These are phyloP conservation scores for Clarkia xantiana DNA, from an alignment of 345 rosid genomes.

Conservation along the genomic window DNA sequence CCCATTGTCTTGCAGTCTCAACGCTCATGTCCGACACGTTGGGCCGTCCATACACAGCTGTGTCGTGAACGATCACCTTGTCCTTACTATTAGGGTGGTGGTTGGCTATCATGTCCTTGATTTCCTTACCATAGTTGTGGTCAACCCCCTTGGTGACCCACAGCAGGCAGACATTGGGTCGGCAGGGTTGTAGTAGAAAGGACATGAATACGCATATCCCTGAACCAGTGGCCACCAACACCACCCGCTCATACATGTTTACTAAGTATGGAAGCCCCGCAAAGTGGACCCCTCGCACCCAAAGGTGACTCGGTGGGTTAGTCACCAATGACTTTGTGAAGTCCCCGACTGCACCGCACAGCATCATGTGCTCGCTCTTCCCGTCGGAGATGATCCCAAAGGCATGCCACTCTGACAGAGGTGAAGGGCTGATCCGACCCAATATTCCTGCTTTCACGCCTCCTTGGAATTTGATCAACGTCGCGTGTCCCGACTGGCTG, in stretches of 20 bases:
- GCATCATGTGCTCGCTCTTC: conserved; percentile 73
- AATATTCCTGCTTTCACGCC: conserved; percentile 62
- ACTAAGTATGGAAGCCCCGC: conserved; percentile 67
- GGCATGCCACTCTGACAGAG: conserved; percentile 86
- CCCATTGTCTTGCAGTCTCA: conserved; percentile 47
- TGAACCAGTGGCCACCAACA: conserved; percentile 73
- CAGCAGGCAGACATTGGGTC: conserved; percentile 38
- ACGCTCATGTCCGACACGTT: conserved; percentile 58
- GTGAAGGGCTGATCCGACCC: conserved; percentile 88
- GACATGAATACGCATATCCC: conserved; percentile 80
- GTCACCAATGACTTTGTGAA: conserved; percentile 53
- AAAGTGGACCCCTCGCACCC: conserved; percentile 69
- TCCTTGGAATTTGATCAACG: conserved; percentile 53
- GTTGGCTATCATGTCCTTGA: conserved; percentile 33
- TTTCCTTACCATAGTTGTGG: conserved; percentile 56
- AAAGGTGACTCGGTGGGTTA: conserved; percentile 56
- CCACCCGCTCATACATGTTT: conserved; percentile 59
- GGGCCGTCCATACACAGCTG: conserved; percentile 48
- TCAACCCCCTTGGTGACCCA: conserved; percentile 77
- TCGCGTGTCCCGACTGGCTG: conserved; percentile 62
- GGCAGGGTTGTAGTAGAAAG: conserved; percentile 53
- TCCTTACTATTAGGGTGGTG: conserved; percentile 44
- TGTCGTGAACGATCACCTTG: conserved; percentile 59
- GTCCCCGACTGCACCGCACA: conserved; percentile 84
- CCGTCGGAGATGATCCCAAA: conserved; percentile 71